Evolutionary conservation across 2,329 filamentous ascomycete genomes (phyloP).

Genomic region (Trichoderma oligosporum): DNA sequence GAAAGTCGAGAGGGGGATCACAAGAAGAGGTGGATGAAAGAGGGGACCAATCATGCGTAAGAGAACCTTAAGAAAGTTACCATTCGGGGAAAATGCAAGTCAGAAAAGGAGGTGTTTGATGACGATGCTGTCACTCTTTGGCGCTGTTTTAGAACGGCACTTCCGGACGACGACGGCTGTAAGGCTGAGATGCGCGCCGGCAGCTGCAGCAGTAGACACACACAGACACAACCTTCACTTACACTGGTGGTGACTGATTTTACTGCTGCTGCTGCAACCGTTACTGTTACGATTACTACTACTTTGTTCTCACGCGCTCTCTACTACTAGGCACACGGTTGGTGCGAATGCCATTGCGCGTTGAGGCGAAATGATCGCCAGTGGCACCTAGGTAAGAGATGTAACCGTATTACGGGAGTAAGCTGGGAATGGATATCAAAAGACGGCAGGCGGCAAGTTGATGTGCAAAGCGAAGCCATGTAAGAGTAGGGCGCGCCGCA

Average conservation of each 20-base stretch:
- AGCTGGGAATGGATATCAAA: neutral
- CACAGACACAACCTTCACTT: constrained; percentile 4
- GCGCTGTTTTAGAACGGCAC: constrained; percentile 15
- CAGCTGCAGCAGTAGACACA: constrained; percentile 17
- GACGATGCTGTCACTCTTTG: constrained; percentile 17
- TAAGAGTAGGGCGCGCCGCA: neutral
- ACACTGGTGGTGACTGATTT: too few relatives aligned
- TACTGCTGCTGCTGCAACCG: too few relatives aligned
- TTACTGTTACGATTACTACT: too few relatives aligned
- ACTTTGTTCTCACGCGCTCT: neutral
- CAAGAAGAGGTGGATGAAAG: neutral
- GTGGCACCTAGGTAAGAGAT: constrained; percentile 10
- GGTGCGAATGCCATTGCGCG: constrained; percentile 1
- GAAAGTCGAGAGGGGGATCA: neutral
- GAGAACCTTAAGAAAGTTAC: constrained; percentile 19
- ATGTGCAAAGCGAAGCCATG: neutral
- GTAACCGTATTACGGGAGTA: neutral
- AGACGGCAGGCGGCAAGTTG: neutral
- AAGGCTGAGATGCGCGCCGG: constrained; percentile 20
- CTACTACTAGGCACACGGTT: neutral
- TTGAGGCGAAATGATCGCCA: constrained; percentile 8
- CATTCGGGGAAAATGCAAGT: constrained; percentile 15
- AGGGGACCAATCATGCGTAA: neutral
- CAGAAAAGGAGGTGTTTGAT: constrained; percentile 14
- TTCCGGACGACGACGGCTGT: constrained; percentile 9